Percentiles rank a stretch among this genome's conserved stretches.
phyloP scores from a whole-genome alignment of 768 basidiomycete species.

The Trichaptum fuscoviolaceum region DNA sequence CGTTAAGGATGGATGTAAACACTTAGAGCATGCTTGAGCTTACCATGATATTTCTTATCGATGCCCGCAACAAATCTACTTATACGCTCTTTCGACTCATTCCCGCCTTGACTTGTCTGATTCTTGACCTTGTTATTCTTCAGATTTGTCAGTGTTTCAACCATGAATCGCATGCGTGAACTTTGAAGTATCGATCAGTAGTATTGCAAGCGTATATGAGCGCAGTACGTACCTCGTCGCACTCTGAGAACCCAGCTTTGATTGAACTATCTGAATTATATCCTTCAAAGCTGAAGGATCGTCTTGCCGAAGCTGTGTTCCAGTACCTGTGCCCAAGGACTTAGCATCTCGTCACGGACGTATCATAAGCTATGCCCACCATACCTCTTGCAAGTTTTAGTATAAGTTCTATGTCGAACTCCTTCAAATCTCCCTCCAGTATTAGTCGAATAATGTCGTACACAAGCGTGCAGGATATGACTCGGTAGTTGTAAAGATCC shows the following conservation, averaged over 20 bases:
- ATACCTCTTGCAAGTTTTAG: slow-evolving; percentile 80
- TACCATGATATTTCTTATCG: slow-evolving; percentile 72
- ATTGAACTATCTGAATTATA: slow-evolving; percentile 78
- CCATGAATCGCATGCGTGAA: slow-evolving; percentile 91
- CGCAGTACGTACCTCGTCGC: slow-evolving; percentile 42
- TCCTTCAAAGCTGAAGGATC: slow-evolving; percentile 91
- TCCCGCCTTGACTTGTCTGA: slow-evolving; percentile 61
- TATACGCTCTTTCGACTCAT: slow-evolving; percentile 77
- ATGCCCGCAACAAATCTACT: slow-evolving; percentile 80
- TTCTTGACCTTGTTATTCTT: slow-evolving; percentile 86
- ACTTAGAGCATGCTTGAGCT: slow-evolving; percentile 13
- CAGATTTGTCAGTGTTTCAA: slow-evolving; percentile 87
- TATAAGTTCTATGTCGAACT: slow-evolving; percentile 81
- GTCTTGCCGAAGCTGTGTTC: slow-evolving; percentile 84
- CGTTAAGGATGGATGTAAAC: slow-evolving; percentile 8
- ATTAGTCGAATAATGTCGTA: slow-evolving; percentile 85
- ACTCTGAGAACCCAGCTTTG: slow-evolving; percentile 52
- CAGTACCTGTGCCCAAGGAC: slow-evolving; percentile 59
- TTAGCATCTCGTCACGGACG: neutral
- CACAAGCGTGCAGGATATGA: slow-evolving; percentile 81
- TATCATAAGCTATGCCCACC: slow-evolving; percentile 19
- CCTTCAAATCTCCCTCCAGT: slow-evolving; percentile 57
- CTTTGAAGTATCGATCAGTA: slow-evolving; percentile 31
- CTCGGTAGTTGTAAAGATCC: slow-evolving; percentile 95
- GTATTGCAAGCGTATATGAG: neutral